phyloP scores from a whole-genome alignment of 371 early-diverging fungal species.

The Mortierella sp. region DNA sequence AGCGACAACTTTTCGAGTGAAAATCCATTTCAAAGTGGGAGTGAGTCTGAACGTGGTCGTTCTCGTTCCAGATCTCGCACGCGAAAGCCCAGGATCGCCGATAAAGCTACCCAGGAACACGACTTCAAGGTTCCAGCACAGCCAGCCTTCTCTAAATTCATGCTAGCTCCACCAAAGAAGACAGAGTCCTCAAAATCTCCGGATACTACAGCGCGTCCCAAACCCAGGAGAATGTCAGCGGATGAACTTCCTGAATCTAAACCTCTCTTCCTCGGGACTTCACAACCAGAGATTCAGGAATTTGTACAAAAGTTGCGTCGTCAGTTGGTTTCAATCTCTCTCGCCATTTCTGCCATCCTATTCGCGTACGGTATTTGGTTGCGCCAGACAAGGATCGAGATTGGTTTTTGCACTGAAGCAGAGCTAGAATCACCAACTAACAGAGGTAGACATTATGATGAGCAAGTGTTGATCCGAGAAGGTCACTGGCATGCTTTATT shows the following conservation, averaged over 20 bases:
- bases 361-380: slow-evolving; percentile 44
- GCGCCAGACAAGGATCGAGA: slow-evolving; percentile 36
- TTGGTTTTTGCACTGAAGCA: slow-evolving; percentile 38
- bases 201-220: not conserved
- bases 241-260: slow-evolving; percentile 34
- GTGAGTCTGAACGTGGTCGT: slow-evolving; percentile 31
- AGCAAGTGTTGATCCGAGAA: not conserved
- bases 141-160: slow-evolving; percentile 49
- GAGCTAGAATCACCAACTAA: slow-evolving; percentile 10
- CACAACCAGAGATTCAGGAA: slow-evolving; percentile 10
- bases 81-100: slow-evolving; percentile 25
- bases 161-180: slow-evolving; percentile 24
- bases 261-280: slow-evolving; percentile 5
- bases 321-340: slow-evolving; percentile 4
- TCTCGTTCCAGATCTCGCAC: slow-evolving; percentile 38
- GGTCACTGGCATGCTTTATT: not conserved
- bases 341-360: slow-evolving; percentile 21
- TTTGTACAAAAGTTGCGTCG: slow-evolving; percentile 20
- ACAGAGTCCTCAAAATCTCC: slow-evolving; percentile 13
- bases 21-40: slow-evolving; percentile 50
- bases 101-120: slow-evolving; percentile 5
- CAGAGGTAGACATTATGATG: slow-evolving; percentile 10
- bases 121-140: slow-evolving; percentile 37
- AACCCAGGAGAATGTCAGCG: slow-evolving; percentile 6
- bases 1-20: slow-evolving; percentile 41